phyloP scores from a whole-genome alignment of 2,329 filamentous ascomycete species.

The Nemania bipapillata region DNA sequence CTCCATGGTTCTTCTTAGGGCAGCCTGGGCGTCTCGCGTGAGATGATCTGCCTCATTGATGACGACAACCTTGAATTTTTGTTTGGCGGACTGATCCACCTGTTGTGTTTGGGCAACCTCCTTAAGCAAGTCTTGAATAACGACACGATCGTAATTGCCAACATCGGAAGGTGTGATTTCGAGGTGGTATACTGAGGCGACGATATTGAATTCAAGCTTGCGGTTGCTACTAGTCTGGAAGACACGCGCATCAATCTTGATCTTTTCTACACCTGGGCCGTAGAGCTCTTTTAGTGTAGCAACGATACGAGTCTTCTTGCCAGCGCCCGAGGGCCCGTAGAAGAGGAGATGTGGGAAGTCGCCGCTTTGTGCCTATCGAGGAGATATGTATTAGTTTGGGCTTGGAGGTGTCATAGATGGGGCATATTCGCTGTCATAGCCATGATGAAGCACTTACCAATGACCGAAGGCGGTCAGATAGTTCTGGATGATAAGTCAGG shows the following conservation, averaged over 20 bases:
- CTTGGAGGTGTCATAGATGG: slow-evolving; percentile 18
- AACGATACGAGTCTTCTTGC: slow-evolving; percentile 97
- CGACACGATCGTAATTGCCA: slow-evolving; percentile 93
- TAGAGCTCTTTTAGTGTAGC: slow-evolving; percentile 95
- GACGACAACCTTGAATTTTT: slow-evolving; percentile 97
- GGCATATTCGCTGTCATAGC: not conserved
- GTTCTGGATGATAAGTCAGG: slow-evolving; percentile 86
- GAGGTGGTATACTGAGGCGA: slow-evolving; percentile 95
- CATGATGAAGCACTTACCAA: slow-evolving; percentile 72
- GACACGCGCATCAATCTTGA: slow-evolving; percentile 97
- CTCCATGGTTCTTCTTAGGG: slow-evolving; percentile 95
- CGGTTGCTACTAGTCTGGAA: slow-evolving; percentile 96
- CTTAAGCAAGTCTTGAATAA: slow-evolving; percentile 93
- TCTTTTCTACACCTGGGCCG: slow-evolving; percentile 97
- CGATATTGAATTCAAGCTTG: slow-evolving; percentile 99
- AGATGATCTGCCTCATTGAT: slow-evolving; percentile 99
- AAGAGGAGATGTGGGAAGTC: slow-evolving; percentile 98
- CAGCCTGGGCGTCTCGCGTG: slow-evolving; percentile 92
- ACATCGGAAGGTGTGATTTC: slow-evolving; percentile 98
- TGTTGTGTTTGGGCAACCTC: slow-evolving; percentile 99
- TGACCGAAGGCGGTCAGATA: slow-evolving; percentile 86
- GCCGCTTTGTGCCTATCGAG: slow-evolving; percentile 85
- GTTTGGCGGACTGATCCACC: slow-evolving; percentile 89
- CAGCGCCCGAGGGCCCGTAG: slow-evolving; percentile 94
- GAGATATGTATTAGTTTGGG: slow-evolving; percentile 20